Base-by-base conservation (phyloP, 2,329 filamentous ascomycete species). In the Cadophora malorum region DNA sequence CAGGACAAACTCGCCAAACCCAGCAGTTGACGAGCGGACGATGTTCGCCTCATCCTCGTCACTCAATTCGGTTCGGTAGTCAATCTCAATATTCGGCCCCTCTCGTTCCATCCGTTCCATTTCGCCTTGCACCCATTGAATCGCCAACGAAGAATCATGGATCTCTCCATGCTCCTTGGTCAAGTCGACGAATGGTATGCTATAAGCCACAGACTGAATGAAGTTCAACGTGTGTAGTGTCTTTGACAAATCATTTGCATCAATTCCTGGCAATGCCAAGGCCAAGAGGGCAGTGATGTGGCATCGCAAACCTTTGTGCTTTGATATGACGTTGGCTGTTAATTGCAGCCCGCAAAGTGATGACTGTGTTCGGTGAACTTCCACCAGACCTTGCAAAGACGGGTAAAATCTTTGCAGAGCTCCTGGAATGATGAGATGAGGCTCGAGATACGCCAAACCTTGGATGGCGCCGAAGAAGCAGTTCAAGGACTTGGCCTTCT, bases 201-300 rank as follows among this genome's bases (percentile, higher is more conserved):
- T 97, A 82, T 97, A 98, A 68, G 94, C 95, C 14, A 98, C 93
- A 67, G 93, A 92, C 79, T 98, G 95, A 67, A 99, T 96, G 78
- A 97, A 97, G 73, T 94, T 93, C 67, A 99, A 84, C 0, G 96
- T 96, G 79, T 97, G 93, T 74, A 97, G 87, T 0, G 96, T 98
- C 84, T 99, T 99, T 77, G 96, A 94, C 31, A 99, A 83, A 80
- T 99, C 96, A 77, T 99, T 99, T 71, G 96, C 94, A 80, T 99
- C 96, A 67, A 99, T 97, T 25, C 96, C 96, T 0, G 96, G 96
- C 38, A 99, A 83, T 4, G 95, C 93, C 68, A 99, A 85, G 5
- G 95, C 96, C n/a, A 99, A 83, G 45, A 99, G 83, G 0, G 95
- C 95, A 0, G 96, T 99, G 71, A 99, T 90, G 78, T 99, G 96